Conservation (phyloP, 441 rosid species). For the Populus trichocarpa region DNA sequence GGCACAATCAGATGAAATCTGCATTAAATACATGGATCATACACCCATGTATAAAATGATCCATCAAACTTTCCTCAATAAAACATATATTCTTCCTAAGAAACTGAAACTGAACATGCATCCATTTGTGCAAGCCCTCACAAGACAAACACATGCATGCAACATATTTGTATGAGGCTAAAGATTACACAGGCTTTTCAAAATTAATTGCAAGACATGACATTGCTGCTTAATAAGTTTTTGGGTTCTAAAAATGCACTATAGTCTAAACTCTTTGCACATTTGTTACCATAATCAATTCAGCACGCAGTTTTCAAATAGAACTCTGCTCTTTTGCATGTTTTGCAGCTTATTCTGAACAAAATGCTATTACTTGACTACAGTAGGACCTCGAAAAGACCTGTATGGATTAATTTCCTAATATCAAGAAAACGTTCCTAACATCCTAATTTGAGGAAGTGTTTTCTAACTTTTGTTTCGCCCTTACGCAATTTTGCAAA, state of each 20-base stretch:
- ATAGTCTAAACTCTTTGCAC: background rate
- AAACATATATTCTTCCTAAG: background rate
- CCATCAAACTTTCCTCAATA: background rate
- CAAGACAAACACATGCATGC: background rate
- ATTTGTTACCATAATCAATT: background rate
- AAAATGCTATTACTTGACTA: background rate
- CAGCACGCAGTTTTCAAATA: background rate
- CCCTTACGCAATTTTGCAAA: too few species aligned
- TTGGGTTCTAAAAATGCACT: background rate
- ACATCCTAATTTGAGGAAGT: background rate
- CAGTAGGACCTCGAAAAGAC: background rate
- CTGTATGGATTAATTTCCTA: background rate
- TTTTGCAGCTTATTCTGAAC: background rate
- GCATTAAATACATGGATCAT: background rate
- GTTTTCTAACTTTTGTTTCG: background rate
- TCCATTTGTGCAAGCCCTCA: background rate
- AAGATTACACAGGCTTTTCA: background rate
- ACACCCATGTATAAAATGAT: background rate
- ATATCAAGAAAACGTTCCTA: background rate
- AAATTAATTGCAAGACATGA: background rate
- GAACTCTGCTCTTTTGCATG: background rate
- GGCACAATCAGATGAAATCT: slow-evolving; percentile 1
- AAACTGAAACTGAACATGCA: background rate
- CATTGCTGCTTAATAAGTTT: background rate
- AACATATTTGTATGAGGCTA: background rate